These are phyloP conservation scores for Aciculosporium take DNA, from an alignment of 2,329 filamentous ascomycete species.

Conservation along the genomic window DNA sequence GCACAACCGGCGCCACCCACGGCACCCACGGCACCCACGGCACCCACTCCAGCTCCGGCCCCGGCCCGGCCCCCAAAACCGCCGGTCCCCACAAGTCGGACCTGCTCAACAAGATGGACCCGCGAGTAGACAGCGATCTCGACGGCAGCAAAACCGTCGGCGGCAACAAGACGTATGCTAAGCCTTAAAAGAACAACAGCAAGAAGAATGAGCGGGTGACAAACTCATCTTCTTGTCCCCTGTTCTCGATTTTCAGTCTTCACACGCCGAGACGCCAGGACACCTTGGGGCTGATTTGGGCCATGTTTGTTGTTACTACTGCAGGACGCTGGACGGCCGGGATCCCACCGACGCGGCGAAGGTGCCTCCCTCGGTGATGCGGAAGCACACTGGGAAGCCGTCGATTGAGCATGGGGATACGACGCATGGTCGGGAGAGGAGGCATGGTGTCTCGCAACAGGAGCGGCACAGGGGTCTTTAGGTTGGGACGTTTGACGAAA, in stretches of 20 bases:
- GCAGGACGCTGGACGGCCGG: slow-evolving; percentile 10
- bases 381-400: slow-evolving; percentile 31
- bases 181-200: slow-evolving; percentile 18
- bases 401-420: slow-evolving; percentile 29
- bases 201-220: slow-evolving; percentile 10
- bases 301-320: no score
- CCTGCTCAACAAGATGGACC: slow-evolving; percentile 39
- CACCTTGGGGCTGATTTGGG: not conserved
- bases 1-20: slow-evolving; percentile 3
- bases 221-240: not conserved
- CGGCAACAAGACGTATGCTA: slow-evolving; percentile 32
- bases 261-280: not conserved
- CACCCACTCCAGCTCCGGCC: slow-evolving; percentile 8
- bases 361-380: slow-evolving; percentile 40
- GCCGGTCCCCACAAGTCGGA: slow-evolving; percentile 35
- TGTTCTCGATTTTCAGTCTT: no score
- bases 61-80: slow-evolving; percentile 20
- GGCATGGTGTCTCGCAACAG: slow-evolving; percentile 35
- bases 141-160: slow-evolving; percentile 41
- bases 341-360: slow-evolving; percentile 43
- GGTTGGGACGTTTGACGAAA: no score
- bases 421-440: slow-evolving; percentile 27
- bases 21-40: slow-evolving; percentile 1
- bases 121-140: slow-evolving; percentile 39
- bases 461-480: slow-evolving; percentile 34